phyloP scores from a whole-genome alignment of 2,329 filamentous ascomycete genomes.

The Colletotrichum higginsianum region DNA sequence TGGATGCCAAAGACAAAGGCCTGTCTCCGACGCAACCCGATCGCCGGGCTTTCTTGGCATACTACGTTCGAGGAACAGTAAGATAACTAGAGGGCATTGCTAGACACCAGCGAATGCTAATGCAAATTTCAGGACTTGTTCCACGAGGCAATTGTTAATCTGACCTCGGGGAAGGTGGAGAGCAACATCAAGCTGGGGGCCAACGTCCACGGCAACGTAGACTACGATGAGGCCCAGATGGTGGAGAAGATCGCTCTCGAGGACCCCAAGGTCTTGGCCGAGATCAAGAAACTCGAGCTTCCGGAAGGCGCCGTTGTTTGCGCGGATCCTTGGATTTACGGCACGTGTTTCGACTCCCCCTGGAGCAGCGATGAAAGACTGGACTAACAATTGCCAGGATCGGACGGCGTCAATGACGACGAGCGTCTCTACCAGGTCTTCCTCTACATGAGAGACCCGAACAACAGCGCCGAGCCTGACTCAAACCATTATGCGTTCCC shows the following conservation, averaged over 20 bases:
- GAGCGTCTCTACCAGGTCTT: conserved; percentile 37
- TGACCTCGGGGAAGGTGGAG: conserved; percentile 65
- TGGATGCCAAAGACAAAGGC: conserved; percentile 63
- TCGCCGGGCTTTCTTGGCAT: conserved; percentile 68
- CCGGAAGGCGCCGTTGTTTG: conserved; percentile 72
- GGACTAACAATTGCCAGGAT: conserved; percentile 11
- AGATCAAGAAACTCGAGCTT: conserved; percentile 73
- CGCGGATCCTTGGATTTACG: conserved; percentile 58
- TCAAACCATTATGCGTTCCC: conserved; percentile 80
- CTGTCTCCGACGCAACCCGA: conserved; percentile 52
- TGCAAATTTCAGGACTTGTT: conserved; percentile 66
- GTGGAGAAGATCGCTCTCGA: conserved; percentile 70
- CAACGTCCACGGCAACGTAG: conserved; percentile 71
- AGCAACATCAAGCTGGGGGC: conserved; percentile 71
- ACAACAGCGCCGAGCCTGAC: conserved; percentile 72
- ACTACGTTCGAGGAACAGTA: conserved; percentile 73
- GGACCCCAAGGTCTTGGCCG: conserved; percentile 70
- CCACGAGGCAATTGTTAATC: conserved; percentile 71
- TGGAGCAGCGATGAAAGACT: not conserved
- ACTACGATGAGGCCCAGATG: conserved; percentile 71
- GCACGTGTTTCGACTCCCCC: not conserved
- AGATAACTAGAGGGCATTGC: conserved; percentile 44
- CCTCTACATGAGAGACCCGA: conserved; percentile 68
- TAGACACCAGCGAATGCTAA: conserved; percentile 22
- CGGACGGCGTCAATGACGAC: conserved; percentile 36